Percentiles rank a stretch among this genome's conserved stretches.
These are phyloP conservation scores for Hirsutella thompsonii DNA, from an alignment of 2,329 filamentous ascomycete genomes.

Conservation along the genomic window DNA sequence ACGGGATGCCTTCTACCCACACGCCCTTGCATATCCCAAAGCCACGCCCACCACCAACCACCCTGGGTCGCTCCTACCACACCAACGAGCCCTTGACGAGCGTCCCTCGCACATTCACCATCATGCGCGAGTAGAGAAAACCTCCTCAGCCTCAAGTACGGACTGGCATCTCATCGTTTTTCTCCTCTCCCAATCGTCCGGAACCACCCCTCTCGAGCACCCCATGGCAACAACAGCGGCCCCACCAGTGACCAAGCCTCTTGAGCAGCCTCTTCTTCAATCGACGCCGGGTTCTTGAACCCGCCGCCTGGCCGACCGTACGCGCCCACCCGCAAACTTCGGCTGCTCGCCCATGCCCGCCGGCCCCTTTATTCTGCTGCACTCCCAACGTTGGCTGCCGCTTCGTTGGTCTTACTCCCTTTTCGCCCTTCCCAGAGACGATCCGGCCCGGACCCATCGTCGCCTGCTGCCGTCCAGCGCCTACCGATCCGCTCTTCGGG, in stretches of 20 bases:
- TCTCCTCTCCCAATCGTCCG: neutral
- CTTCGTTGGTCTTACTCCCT: neutral
- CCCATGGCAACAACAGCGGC: neutral
- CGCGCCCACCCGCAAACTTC: neutral
- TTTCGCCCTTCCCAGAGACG: neutral
- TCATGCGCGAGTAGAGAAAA: neutral
- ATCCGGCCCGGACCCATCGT: neutral
- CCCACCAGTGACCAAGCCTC: neutral
- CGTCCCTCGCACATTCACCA: neutral
- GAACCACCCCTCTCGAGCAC: neutral
- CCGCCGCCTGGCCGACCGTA: neutral
- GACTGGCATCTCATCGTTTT: neutral
- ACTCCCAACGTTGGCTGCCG: neutral
- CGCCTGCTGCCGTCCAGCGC: neutral
- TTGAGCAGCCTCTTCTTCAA: neutral
- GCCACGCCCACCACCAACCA: neutral
- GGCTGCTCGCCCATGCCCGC: neutral
- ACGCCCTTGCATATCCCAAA: neutral
- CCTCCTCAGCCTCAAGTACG: neutral
- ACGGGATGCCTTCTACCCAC: neutral
- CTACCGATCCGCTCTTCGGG: neutral
- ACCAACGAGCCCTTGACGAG: neutral
- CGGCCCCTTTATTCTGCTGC: neutral
- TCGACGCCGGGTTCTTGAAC: neutral
- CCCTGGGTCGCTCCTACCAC: neutral